phyloP scores from a whole-genome alignment of 208 protist genomes.

The Crithidia thermophila region DNA sequence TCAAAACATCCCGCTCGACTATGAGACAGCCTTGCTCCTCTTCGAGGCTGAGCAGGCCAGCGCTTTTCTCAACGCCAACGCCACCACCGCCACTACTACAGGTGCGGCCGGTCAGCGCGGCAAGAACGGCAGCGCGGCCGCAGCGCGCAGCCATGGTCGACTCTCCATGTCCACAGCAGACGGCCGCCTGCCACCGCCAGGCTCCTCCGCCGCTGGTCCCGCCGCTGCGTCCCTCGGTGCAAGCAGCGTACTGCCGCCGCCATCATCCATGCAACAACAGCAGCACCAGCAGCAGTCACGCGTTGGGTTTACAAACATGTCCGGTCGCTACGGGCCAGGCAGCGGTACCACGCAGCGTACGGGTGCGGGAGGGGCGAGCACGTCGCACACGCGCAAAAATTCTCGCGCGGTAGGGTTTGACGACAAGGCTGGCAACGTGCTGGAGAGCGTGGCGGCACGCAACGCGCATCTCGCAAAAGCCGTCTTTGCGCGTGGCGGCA shows the following conservation, averaged over 20 bases:
- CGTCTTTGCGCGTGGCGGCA: background rate
- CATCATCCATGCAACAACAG: background rate
- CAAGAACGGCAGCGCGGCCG: background rate
- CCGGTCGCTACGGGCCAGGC: background rate
- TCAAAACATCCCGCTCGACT: constrained; percentile 24
- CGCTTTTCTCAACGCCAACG: background rate
- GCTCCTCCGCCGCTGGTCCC: too few relatives aligned
- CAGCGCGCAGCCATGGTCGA: background rate
- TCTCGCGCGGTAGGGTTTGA: background rate
- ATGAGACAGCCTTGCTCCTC: constrained; percentile 21
- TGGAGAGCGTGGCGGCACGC: constrained; percentile 2
- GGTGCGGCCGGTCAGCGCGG: background rate
- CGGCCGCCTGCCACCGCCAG: background rate
- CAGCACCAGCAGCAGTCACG: background rate
- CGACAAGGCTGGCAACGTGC: background rate
- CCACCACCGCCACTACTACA: background rate
- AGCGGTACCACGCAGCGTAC: constrained; percentile 5
- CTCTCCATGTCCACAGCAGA: background rate
- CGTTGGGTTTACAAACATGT: background rate
- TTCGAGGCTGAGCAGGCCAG: constrained; percentile 18
- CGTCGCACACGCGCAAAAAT: too few relatives aligned
- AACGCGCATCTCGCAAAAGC: constrained; percentile 2
- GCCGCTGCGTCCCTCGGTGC: background rate
- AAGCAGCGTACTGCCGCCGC: background rate
- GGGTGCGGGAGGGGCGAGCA: too few relatives aligned